Evolutionary conservation across 2,329 filamentous ascomycete genomes (phyloP).

Genomic region (Nigrospora oryzae): DNA sequence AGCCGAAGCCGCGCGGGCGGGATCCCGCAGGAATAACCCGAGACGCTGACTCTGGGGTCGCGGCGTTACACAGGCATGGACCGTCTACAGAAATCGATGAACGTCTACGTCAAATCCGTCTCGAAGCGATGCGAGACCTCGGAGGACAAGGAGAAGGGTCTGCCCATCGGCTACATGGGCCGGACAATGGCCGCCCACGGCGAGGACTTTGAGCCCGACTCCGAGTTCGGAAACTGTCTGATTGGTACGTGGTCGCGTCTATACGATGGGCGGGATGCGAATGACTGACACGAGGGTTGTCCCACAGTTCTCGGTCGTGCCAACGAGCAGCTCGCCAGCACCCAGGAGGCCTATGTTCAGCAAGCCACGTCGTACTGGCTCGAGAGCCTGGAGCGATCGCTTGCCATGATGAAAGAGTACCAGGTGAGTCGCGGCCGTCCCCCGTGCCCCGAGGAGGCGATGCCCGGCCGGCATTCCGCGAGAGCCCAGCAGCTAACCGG

Average conservation of each 20-base stretch:
- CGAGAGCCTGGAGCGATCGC: slow-evolving; percentile 80
- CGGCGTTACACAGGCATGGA: slow-evolving; percentile 71
- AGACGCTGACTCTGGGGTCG: not conserved
- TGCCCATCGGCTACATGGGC: slow-evolving; percentile 73
- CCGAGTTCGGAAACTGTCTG: slow-evolving; percentile 83
- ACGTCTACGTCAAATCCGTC: slow-evolving; percentile 77
- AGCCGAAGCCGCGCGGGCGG: not conserved
- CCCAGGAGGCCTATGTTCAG: slow-evolving; percentile 75
- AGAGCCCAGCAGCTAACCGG: slow-evolving; percentile 9
- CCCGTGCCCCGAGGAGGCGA: not conserved
- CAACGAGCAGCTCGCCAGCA: slow-evolving; percentile 78
- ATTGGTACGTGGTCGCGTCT: slow-evolving; percentile 42
- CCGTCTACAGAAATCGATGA: slow-evolving; percentile 78
- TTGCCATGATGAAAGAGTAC: slow-evolving; percentile 96
- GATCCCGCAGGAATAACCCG: not conserved
- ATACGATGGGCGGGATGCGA: not conserved
- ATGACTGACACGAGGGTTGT: not conserved
- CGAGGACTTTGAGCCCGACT: slow-evolving; percentile 86
- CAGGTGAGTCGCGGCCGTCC: slow-evolving; percentile 50
- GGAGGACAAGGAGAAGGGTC: slow-evolving; percentile 80
- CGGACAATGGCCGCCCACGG: slow-evolving; percentile 81
- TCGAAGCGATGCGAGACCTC: slow-evolving; percentile 70
- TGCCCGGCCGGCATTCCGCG: not conserved
- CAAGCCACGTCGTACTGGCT: slow-evolving; percentile 78
- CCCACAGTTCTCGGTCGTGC: slow-evolving; percentile 64